These are phyloP conservation scores for Phytophthora meadii DNA, from an alignment of 352 stramenopile species.

Conservation along the genomic window DNA sequence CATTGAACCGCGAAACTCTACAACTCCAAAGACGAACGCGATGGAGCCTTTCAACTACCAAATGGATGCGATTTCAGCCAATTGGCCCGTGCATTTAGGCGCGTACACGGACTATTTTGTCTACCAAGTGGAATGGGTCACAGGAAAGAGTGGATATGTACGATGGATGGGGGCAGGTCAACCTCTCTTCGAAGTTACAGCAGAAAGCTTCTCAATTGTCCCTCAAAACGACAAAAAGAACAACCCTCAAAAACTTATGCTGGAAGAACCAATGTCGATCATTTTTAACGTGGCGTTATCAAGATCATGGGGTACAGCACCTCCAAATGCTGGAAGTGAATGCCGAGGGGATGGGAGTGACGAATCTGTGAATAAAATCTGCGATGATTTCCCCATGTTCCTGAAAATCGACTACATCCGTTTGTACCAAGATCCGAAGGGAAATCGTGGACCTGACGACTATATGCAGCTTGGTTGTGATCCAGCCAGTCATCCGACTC, in stretches of 20 bases:
- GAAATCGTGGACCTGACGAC: slow-evolving; percentile 17
- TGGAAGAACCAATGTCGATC: slow-evolving; percentile 60
- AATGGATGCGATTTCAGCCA: slow-evolving; percentile 84
- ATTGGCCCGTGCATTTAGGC: slow-evolving; percentile 70
- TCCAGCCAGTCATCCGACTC: slow-evolving; percentile 40
- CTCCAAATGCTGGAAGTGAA: slow-evolving; percentile 40
- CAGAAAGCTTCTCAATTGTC: slow-evolving; percentile 49
- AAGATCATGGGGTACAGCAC: slow-evolving; percentile 39
- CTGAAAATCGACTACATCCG: slow-evolving; percentile 89
- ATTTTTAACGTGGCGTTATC: slow-evolving; percentile 66
- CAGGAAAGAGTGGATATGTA: slow-evolving; percentile 63
- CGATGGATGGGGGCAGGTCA: slow-evolving; percentile 66
- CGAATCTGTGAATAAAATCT: slow-evolving; percentile 42
- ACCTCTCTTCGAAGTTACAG: slow-evolving; percentile 66
- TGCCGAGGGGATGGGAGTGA: slow-evolving; percentile 38
- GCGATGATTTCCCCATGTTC: slow-evolving; percentile 53
- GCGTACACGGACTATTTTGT: slow-evolving; percentile 65
- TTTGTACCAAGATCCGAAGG: slow-evolving; percentile 70
- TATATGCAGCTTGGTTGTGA: slow-evolving; percentile 43
- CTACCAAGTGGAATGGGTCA: slow-evolving; percentile 84
- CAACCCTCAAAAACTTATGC: slow-evolving; percentile 61
- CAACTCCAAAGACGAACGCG: slow-evolving; percentile 40
- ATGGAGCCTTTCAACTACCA: slow-evolving; percentile 80
- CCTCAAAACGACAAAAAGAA: slow-evolving; percentile 46
- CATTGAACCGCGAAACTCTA: slow-evolving; percentile 36